Evolutionary conservation across 2,329 filamentous ascomycete genomes (phyloP), one percentile per base, ranked within the genome.

Genomic region (Neocucurbitaria cava): DNA sequence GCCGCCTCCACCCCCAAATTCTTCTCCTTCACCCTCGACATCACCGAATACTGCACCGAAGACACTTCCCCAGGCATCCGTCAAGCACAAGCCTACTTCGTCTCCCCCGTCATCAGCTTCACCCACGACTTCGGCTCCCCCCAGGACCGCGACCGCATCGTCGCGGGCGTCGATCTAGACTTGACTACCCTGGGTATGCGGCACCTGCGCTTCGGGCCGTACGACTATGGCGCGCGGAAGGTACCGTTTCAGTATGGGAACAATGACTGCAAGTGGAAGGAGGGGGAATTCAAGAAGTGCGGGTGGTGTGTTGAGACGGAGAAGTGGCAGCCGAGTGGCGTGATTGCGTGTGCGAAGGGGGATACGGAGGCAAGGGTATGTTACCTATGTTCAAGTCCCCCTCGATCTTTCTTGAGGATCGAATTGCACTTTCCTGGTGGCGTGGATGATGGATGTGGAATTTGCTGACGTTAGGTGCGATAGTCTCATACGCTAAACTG

Each of bases 31-130:
- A 30, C 13, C 18, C 28, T 50, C 21, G 45, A 21, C 10, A 20
- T 50, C 31, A 50, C 40, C 4, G 48, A 50, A 17, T 45, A 39
- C 21, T 50, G 48, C 31, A n/a, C n/a, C n/a, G 15, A 39, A 50
- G 40, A 40, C 30, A n/a, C 20, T 10, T 10, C n/a, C n/a, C n/a
- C 21, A 31, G 48, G 48, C 21, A 50, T 23, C 13, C 40, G 40
- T 20, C 48, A 15, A 23, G 41, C 26, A n/a, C 31, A 31, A 31
- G 41, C 5, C 31, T 30, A 17, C 33, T 44, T 44, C 41, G 8
- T 4, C 6, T 18, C 36, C 10, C 18, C 4, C 10, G 18, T 11
- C 18, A 7, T 3, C 23, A 18, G 36, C 17, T 39, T 18, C 23
- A 39, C 18, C 7, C 36, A 39, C 17, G 10, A 39, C 36, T 39